Conservation (phyloP, 2,329 filamentous ascomycete genomes). For the Colletotrichum sp. region DNA sequence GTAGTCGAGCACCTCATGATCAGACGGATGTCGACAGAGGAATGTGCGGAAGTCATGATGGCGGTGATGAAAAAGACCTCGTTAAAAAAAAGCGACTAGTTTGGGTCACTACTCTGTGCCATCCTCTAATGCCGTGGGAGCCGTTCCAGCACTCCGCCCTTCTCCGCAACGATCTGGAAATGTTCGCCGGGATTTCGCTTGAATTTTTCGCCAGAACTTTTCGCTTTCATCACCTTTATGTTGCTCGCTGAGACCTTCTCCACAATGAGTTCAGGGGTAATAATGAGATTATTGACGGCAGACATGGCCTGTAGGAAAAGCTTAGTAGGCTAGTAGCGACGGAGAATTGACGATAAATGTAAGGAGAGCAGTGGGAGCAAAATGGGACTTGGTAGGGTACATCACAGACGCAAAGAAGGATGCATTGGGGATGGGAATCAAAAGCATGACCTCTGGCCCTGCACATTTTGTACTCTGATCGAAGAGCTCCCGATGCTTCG, state of each 20-base stretch:
- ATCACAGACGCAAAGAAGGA: not conserved
- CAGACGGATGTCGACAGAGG: rapidly evolving
- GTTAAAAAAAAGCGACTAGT: not conserved
- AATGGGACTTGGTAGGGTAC: not conserved
- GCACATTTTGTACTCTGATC: not conserved
- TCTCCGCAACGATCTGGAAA: not conserved
- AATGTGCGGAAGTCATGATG: rapidly evolving
- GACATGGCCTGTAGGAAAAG: too few relatives aligned
- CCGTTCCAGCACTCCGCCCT: not conserved
- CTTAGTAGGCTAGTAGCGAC: not conserved
- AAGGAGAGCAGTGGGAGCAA: not conserved
- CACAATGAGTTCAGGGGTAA: not conserved
- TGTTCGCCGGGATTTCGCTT: not conserved
- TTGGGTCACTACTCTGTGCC: not conserved
- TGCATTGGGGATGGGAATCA: not conserved
- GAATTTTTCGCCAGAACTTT: not conserved
- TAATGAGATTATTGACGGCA: not conserved
- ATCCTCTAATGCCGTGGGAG: not conserved
- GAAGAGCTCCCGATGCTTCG: not conserved
- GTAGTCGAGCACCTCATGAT: not conserved
- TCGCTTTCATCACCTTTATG: not conserved
- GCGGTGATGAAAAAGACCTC: not conserved
- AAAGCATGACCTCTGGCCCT: not conserved
- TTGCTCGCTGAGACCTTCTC: not conserved
- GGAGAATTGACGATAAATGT: not conserved